Percentiles rank a stretch among this genome's conserved stretches.
Conservation (phyloP, 1,284 basidiomycete species). For the Heterobasidion parviporum region DNA sequence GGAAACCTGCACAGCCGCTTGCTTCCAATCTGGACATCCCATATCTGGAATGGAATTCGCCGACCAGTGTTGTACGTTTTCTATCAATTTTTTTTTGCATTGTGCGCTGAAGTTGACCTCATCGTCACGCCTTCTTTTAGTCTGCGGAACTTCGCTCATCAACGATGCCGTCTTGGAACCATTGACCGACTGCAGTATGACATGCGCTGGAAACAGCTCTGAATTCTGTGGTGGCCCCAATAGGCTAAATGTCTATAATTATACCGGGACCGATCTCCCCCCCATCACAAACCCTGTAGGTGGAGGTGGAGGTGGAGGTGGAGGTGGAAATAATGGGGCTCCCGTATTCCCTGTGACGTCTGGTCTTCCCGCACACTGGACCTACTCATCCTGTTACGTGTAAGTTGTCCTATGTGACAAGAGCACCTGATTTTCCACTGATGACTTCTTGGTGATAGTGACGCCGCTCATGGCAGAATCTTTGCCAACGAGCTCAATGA, state of each 20-base stretch:
- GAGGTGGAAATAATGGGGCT: conserved; percentile 19
- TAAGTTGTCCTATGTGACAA: conserved; percentile 21
- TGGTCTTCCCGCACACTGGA: conserved; percentile 44
- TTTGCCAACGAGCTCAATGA: conserved; percentile 24
- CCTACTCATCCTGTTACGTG: conserved; percentile 48
- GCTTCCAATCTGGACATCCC: conserved; percentile 51
- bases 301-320: conserved; percentile 24
- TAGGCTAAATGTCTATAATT: conserved; percentile 47
- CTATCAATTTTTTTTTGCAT: background rate
- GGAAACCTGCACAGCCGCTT: conserved; percentile 52
- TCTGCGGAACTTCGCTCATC: conserved; percentile 41
- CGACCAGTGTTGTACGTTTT: conserved; percentile 39
- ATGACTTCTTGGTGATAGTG: conserved; percentile 15
- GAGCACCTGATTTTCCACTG: background rate
- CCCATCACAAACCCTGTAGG: conserved; percentile 29
- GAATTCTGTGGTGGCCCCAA: conserved; percentile 63
- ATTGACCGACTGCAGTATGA: conserved; percentile 51
- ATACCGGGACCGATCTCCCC: conserved; percentile 48
- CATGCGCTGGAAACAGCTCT: conserved; percentile 48
- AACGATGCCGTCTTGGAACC: conserved; percentile 38
- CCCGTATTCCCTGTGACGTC: conserved; percentile 37
- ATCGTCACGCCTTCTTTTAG: conserved; percentile 20
- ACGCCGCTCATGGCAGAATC: conserved; percentile 30
- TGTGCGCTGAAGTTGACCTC: too few relatives aligned
- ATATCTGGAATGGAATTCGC: conserved; percentile 46